Evolutionary conservation across 2,329 filamentous ascomycete genomes (phyloP), one percentile per base, ranked within the genome.

Genomic region (Colletotrichum gigasporum): DNA sequence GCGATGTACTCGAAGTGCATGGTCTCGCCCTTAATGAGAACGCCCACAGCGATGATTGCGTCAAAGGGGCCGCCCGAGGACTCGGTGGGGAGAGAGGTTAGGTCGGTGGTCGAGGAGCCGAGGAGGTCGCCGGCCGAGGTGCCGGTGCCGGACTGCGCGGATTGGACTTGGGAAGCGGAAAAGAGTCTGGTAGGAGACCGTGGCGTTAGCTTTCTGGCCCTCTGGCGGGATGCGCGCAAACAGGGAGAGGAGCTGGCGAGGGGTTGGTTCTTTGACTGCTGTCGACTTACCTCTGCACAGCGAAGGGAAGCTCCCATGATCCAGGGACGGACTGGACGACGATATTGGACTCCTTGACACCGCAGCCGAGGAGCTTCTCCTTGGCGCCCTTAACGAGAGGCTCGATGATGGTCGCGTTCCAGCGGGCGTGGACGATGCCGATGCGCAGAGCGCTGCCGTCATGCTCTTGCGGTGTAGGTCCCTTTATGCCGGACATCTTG

Each of bases 1-100:
- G 94, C 87, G 72, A 99, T 99, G 82, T 99, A 98, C 81, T 99
- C 96, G 74, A 99, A 99, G 81, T 99, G 96, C 94, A 97, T 97
- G 6, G 96, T 98, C 80, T 97, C 92, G 76, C 96, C 96, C 83
- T 99, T 99, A 82, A 99, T 97, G 66, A 99, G 87, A 60, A 97
- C 94, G 59, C 96, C 96, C 70, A 99, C 92, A 55, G 96, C 94
- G 69, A 99, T 94, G 68, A 99, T 89, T 67, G 96, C 96, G 75
- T 98, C 95, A 73, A 98, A 98, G 18, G 93, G 88, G 59, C 83
- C 80, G 62, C 85, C 80, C 66, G 82, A 72, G n/a, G 78, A 75
- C 3, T 79, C 70, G 3, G 79, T 72, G 18, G 82, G 67, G 68
- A 81, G 74, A 12, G 85, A 79, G 26, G 85, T 82, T 30, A 94